Percentiles rank a stretch among this genome's conserved stretches.
Conservation (phyloP, 768 basidiomycete genomes). For the Daedaleopsis sinensis region DNA sequence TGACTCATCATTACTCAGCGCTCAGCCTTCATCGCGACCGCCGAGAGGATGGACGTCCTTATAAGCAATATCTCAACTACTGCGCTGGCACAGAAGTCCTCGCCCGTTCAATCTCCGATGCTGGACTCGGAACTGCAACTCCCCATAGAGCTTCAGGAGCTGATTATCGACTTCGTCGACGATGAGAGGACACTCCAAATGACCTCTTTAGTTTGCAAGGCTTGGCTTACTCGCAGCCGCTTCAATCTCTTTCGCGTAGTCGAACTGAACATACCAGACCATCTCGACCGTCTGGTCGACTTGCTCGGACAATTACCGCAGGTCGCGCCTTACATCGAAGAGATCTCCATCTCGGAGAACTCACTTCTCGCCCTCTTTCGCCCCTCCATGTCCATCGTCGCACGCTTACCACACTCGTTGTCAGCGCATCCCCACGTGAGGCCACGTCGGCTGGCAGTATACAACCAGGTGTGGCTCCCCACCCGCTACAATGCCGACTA, state of each 20-base stretch:
- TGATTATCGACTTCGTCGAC: slow-evolving; percentile 19
- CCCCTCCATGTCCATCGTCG: slow-evolving; percentile 5
- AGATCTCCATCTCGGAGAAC: slow-evolving; percentile 21
- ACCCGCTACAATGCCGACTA: slow-evolving; percentile 16
- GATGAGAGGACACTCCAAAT: slow-evolving; percentile 14
- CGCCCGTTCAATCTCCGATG: not conserved
- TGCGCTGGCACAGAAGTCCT: no score
- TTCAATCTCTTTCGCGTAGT: slow-evolving; percentile 20
- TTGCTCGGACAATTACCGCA: slow-evolving; percentile 11
- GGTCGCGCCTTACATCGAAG: slow-evolving; percentile 12
- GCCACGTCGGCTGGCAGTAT: slow-evolving; percentile 4
- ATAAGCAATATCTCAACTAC: no score
- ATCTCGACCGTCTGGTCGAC: slow-evolving; percentile 7
- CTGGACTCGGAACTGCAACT: not conserved
- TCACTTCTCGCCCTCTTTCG: slow-evolving; percentile 11
- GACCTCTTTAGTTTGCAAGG: slow-evolving; percentile 13
- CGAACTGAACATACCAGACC: slow-evolving; percentile 3
- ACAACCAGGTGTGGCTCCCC: slow-evolving; percentile 14
- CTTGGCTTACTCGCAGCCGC: slow-evolving; percentile 16
- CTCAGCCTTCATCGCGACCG: no score
- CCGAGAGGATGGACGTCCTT: no score
- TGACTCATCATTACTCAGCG: no score
- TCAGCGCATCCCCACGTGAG: not conserved
- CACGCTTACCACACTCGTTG: slow-evolving; percentile 13
- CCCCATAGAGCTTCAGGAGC: slow-evolving; percentile 18